phyloP scores from a whole-genome alignment of 78 protist genomes.

The Trichosphaerium sp. region DNA sequence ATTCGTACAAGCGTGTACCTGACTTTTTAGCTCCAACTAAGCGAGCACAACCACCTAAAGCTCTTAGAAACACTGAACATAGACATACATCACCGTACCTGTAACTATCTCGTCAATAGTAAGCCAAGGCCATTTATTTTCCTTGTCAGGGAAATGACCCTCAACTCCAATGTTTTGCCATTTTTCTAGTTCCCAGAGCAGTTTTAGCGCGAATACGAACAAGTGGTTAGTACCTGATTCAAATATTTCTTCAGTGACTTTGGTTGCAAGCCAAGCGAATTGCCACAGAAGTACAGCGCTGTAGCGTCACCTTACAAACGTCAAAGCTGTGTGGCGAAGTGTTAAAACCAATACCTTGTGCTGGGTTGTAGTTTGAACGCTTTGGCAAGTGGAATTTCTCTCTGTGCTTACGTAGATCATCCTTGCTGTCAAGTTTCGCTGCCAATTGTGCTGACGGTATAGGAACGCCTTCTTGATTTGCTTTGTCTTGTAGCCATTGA shows the following conservation, averaged over 20 bases:
- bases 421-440: conserved; percentile 8
- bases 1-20: neutral
- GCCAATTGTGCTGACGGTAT: conserved; percentile 14
- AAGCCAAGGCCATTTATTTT: conserved; percentile 61
- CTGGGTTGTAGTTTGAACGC: too few relatives aligned
- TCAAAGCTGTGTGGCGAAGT: too few relatives aligned
- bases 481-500: conserved; percentile 13
- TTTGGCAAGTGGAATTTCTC: conserved; percentile 30
- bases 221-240: conserved; percentile 27
- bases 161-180: conserved; percentile 34
- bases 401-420: conserved; percentile 1
- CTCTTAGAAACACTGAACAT: conserved; percentile 15
- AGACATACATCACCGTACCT: conserved; percentile 17
- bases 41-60: neutral
- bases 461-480: neutral
- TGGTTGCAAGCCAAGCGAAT: conserved; percentile 79
- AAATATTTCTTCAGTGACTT: conserved; percentile 12
- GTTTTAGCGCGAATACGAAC: conserved; percentile 16
- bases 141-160: conserved; percentile 17
- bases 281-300: conserved; percentile 70
- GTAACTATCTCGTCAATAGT: conserved; percentile 48
- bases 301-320: neutral
- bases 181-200: neutral
- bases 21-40: conserved; percentile 4
- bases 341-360: too few relatives aligned